A percentile compares a stretch with the other conserved stretches of the same genome.
Evolutionary conservation across 2,329 filamentous ascomycete species (phyloP).

Genomic region (Talaromyces sp.): DNA sequence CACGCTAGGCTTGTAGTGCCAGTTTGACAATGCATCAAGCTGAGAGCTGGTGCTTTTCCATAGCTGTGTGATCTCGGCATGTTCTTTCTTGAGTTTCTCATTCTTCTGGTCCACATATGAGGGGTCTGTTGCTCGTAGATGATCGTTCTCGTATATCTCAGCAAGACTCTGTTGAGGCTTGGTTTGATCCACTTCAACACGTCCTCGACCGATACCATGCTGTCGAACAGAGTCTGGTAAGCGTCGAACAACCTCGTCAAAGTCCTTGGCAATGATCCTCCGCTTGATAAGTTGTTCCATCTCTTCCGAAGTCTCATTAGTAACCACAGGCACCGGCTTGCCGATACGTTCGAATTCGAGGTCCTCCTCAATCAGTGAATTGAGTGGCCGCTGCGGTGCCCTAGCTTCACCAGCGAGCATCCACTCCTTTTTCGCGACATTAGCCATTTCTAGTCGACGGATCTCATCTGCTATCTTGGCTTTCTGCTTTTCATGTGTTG

Average conservation of each 20-base stretch:
- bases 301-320: constrained; percentile 81
- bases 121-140: constrained; percentile 73
- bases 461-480: constrained; percentile 87
- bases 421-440: constrained; percentile 89
- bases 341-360: constrained; percentile 93
- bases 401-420: constrained; percentile 82
- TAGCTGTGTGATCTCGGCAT: constrained; percentile 74
- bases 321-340: constrained; percentile 92
- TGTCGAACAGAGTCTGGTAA: constrained; percentile 69
- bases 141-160: constrained; percentile 91
- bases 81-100: constrained; percentile 76
- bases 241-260: constrained; percentile 84
- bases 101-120: constrained; percentile 77
- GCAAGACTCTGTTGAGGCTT: constrained; percentile 86
- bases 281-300: constrained; percentile 94
- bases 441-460: constrained; percentile 80
- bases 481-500: constrained; percentile 81
- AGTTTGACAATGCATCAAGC: constrained; percentile 85
- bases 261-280: constrained; percentile 82
- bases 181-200: constrained; percentile 77
- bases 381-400: constrained; percentile 75
- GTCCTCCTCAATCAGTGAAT: constrained; percentile 91
- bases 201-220: constrained; percentile 64
- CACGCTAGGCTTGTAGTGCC: constrained; percentile 92
- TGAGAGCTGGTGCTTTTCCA: constrained; percentile 79